Percentiles rank a stretch among this genome's conserved stretches.
Conservation (phyloP, 371 early-diverging fungal genomes). For the Ordospora colligata region DNA sequence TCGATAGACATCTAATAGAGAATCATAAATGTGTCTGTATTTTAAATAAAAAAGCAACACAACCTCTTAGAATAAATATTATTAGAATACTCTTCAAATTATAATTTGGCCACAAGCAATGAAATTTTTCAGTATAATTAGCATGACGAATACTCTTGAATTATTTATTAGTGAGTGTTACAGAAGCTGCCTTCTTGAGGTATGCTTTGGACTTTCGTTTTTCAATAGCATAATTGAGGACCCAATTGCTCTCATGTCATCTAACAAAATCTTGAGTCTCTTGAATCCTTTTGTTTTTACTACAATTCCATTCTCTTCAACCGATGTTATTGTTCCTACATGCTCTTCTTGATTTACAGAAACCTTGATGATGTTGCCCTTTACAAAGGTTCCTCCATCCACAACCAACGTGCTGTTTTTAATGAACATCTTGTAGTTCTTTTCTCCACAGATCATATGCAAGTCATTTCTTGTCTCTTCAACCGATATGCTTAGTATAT, state of each 20-base stretch:
- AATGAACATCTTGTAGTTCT: background rate
- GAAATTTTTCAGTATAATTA: no score
- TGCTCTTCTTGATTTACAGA: background rate
- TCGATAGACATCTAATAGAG: no score
- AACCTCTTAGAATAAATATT: no score
- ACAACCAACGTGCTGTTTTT: background rate
- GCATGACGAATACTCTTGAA: no score
- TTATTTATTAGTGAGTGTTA: no score
- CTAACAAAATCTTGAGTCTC: slow-evolving; percentile 4
- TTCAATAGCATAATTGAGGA: background rate
- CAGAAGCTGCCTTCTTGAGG: no score
- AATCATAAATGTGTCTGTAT: no score
- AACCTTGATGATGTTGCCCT: background rate
- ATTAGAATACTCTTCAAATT: no score
- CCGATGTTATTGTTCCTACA: background rate
- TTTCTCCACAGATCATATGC: background rate
- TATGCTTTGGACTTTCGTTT: no score
- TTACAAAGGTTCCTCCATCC: background rate
- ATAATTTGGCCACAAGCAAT: no score
- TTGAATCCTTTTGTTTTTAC: slow-evolving; percentile 14
- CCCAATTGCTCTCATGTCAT: background rate
- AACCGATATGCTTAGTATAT: background rate
- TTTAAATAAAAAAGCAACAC: no score
- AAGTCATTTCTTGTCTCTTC: slow-evolving; percentile 5
- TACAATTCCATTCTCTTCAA: slow-evolving; percentile 1